Conservation (phyloP, 2,329 filamentous ascomycete genomes). For the Drechslerella coelobrocha region DNA sequence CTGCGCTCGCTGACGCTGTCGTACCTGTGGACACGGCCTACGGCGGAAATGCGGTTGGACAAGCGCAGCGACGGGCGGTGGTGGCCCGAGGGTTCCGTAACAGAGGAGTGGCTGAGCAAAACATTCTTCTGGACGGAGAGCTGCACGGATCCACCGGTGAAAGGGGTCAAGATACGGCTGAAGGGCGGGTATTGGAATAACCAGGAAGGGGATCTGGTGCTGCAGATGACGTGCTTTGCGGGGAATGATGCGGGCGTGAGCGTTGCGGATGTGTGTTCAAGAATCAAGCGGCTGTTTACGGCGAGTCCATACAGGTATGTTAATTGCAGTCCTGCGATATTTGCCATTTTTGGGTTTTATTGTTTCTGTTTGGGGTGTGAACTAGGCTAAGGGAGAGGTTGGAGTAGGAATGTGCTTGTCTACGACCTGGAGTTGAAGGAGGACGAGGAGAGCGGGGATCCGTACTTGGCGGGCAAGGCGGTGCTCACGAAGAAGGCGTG, state of each 20-base stretch:
- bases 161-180: conserved; percentile 41
- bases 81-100: conserved; percentile 44
- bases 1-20: conserved; percentile 45
- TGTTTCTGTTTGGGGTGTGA: neutral
- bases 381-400: conserved; percentile 4
- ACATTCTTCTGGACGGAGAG: conserved; percentile 50
- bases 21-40: conserved; percentile 47
- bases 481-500: conserved; percentile 45
- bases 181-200: conserved; percentile 50
- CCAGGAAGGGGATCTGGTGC: conserved; percentile 44
- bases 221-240: conserved; percentile 50
- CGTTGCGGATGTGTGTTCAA: conserved; percentile 45
- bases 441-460: conserved; percentile 30
- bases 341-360: neutral
- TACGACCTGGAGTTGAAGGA: conserved; percentile 41
- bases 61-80: conserved; percentile 38
- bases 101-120: conserved; percentile 42
- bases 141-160: conserved; percentile 48
- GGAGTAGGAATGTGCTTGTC: conserved; percentile 42
- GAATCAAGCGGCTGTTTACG: conserved; percentile 46
- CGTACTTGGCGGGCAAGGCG: conserved; percentile 44
- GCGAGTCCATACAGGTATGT: conserved; percentile 48
- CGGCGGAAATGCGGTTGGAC: conserved; percentile 40
- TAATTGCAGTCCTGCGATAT: neutral
- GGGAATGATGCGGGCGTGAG: conserved; percentile 41